Percentiles rank a stretch among this genome's conserved stretches.
Conservation (phyloP, 495 filamentous ascomycete genomes). For the Tetracladium setigerum region DNA sequence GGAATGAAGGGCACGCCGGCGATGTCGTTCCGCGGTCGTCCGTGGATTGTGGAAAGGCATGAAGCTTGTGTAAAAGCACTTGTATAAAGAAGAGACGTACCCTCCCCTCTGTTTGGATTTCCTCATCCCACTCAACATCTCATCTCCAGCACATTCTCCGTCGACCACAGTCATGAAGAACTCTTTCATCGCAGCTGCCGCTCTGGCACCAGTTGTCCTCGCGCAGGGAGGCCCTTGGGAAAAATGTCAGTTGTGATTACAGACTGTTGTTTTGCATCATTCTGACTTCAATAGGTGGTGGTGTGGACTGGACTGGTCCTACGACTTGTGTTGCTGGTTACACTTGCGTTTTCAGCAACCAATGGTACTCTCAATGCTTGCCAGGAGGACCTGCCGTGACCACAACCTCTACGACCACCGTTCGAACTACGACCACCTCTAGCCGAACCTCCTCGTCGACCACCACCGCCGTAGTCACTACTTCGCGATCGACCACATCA, state of each 20-base stretch:
- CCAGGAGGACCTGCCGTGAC: background rate
- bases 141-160: background rate
- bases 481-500: background rate
- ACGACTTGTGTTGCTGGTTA: conserved; percentile 22
- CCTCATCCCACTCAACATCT: background rate
- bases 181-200: background rate
- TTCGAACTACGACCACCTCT: background rate
- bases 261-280: background rate
- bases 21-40: background rate
- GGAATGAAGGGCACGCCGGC: background rate
- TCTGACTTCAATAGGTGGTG: conserved; percentile 4
- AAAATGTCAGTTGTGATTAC: conserved; percentile 4
- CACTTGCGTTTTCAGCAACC: conserved; percentile 18
- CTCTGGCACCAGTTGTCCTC: background rate
- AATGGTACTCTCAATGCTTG: conserved; percentile 30
- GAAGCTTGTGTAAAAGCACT: background rate
- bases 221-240: conserved; percentile 4
- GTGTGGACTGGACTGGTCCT: conserved; percentile 12
- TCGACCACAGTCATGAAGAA: conserved; percentile 7
- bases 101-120: background rate
- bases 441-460: conserved; percentile 8
- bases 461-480: background rate
- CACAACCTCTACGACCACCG: background rate
- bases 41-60: background rate
- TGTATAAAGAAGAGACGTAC: background rate